A percentile compares a stretch with the other conserved stretches of the same genome.
phyloP scores from a whole-genome alignment of 2,329 filamentous ascomycete genomes.

The Pseudogymnoascus sp. region DNA sequence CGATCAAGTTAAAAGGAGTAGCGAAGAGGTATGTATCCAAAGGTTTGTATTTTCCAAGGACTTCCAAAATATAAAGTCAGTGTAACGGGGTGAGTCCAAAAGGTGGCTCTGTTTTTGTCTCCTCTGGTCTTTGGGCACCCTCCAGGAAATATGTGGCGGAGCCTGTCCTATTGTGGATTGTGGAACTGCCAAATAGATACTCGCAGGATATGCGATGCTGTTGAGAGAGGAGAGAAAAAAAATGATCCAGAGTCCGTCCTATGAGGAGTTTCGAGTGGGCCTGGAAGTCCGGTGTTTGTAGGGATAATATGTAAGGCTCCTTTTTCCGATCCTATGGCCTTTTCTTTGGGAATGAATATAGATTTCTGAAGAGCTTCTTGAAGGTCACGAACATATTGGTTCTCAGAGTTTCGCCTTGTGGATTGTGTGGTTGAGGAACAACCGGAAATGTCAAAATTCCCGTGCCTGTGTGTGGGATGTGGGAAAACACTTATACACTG shows the following conservation, averaged over 20 bases:
- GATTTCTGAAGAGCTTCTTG: slow-evolving; percentile 3
- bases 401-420: slow-evolving; percentile 5
- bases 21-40: neutral
- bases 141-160: slow-evolving; percentile 4
- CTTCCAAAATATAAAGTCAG: neutral
- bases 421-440: slow-evolving; percentile 2
- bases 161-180: slow-evolving; percentile 9
- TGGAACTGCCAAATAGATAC: slow-evolving; percentile 9
- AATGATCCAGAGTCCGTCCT: neutral
- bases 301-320: slow-evolving; percentile 5
- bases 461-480: neutral
- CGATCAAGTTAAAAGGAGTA: neutral
- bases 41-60: neutral
- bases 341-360: slow-evolving; percentile 8
- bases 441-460: neutral
- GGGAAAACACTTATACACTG: slow-evolving; percentile 9
- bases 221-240: slow-evolving; percentile 7
- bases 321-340: slow-evolving; percentile 3
- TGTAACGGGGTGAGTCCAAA: slow-evolving; percentile 4
- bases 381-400: slow-evolving; percentile 10
- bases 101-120: neutral
- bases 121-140: slow-evolving; percentile 4
- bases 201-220: slow-evolving; percentile 11
- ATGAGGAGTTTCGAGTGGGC: neutral
- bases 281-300: slow-evolving; percentile 4